Percentiles rank a stretch among this genome's conserved stretches.
Evolutionary conservation across 2,329 filamentous ascomycete species (phyloP).

Genomic region (Fusarium graminum): DNA sequence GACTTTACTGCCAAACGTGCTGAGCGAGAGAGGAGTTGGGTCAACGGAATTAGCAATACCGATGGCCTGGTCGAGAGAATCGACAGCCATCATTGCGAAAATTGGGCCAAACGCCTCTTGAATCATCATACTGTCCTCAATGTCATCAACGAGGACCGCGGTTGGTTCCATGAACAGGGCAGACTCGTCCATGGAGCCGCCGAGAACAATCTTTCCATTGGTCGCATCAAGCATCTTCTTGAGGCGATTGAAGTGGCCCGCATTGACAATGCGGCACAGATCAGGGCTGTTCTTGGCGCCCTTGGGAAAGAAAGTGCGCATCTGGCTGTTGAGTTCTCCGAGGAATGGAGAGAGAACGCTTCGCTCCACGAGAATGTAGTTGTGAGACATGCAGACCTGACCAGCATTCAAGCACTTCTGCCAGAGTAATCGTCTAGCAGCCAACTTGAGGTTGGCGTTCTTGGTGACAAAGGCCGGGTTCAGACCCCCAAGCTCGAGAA

Average conservation of each 20-base stretch:
- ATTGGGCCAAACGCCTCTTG: conserved; percentile 96
- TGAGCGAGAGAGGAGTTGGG: conserved; percentile 85
- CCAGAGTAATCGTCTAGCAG: conserved; percentile 88
- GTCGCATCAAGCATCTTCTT: conserved; percentile 92
- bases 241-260: conserved; percentile 81
- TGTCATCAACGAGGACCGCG: conserved; percentile 82
- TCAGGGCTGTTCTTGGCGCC: conserved; percentile 84
- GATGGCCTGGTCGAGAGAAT: conserved; percentile 88
- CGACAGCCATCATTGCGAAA: conserved; percentile 83
- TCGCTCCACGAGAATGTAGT: conserved; percentile 88
- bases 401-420: conserved; percentile 88
- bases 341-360: conserved; percentile 79
- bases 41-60: conserved; percentile 83
- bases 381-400: conserved; percentile 92
- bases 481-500: conserved; percentile 88
- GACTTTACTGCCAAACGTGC: conserved; percentile 83
- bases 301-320: conserved; percentile 84
- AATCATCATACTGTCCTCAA: conserved; percentile 78
- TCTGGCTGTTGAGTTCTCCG: conserved; percentile 76
- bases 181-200: conserved; percentile 83
- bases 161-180: conserved; percentile 92
- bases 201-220: conserved; percentile 86
- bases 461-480: conserved; percentile 95
- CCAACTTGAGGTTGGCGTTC: conserved; percentile 81
- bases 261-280: conserved; percentile 84